These are phyloP conservation scores for Penstemon barbatus DNA, from an alignment of 257 asterid genomes.

Conservation along the genomic window DNA sequence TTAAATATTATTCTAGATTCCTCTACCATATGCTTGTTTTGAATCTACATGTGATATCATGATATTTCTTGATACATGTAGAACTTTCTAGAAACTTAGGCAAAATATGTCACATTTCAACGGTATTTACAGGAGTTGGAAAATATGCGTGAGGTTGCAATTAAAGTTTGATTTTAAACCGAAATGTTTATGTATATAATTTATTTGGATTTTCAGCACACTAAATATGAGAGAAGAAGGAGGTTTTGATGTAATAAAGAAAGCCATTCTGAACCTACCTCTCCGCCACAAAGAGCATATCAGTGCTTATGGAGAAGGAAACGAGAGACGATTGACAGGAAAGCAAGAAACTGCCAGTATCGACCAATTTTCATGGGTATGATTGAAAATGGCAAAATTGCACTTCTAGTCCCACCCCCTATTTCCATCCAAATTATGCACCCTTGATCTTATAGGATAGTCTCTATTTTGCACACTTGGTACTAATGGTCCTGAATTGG, in stretches of 20 bases:
- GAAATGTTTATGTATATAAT: conserved; percentile 5
- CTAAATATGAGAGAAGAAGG: conserved; percentile 96
- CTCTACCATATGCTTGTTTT: too few relatives aligned
- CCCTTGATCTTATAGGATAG: too few relatives aligned
- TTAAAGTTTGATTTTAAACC: not conserved
- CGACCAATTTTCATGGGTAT: conserved; percentile 88
- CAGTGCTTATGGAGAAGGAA: conserved; percentile 99
- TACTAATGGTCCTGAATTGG: too few relatives aligned
- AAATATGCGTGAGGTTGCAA: not conserved
- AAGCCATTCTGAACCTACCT: conserved; percentile 86
- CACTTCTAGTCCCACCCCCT: too few relatives aligned
- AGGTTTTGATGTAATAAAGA: conserved; percentile 89
- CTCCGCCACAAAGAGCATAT: conserved; percentile 93
- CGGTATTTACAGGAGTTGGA: not conserved
- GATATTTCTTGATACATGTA: too few relatives aligned
- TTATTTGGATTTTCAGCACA: conserved; percentile 55
- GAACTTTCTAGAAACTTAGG: too few relatives aligned
- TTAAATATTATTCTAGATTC: too few relatives aligned
- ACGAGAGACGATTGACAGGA: conserved; percentile 94
- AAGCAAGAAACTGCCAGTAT: conserved; percentile 96
- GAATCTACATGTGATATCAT: too few relatives aligned
- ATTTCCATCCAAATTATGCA: too few relatives aligned
- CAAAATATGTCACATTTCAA: too few relatives aligned
- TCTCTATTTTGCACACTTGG: too few relatives aligned
- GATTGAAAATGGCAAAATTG: conserved; percentile 4